Conservation (phyloP, 1,284 basidiomycete species). For the Ceratobasidium sp. region DNA sequence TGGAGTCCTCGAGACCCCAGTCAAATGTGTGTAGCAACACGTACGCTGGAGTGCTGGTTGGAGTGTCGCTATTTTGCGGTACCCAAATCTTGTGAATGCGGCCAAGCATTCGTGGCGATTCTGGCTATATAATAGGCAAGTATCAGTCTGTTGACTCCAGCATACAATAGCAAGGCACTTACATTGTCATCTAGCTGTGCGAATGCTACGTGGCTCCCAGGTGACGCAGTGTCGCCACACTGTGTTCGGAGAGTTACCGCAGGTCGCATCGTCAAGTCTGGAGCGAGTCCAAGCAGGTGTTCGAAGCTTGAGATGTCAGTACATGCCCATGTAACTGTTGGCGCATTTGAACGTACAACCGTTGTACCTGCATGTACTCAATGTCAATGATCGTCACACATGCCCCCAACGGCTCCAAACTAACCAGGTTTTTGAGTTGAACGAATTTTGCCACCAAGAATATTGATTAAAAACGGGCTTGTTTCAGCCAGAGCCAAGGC, state of each 20-base stretch:
- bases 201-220: not conserved
- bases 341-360: not conserved
- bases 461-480: not conserved
- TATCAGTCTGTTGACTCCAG: not conserved
- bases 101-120: not conserved
- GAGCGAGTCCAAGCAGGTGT: not conserved
- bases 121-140: not conserved
- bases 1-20: not conserved
- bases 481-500: not conserved
- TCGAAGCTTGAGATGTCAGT: not conserved
- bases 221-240: not conserved
- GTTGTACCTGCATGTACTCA: not conserved
- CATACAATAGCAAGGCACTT: not conserved
- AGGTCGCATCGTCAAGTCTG: not conserved
- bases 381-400: too few species aligned
- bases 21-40: not conserved
- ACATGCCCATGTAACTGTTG: not conserved
- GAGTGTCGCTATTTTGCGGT: not conserved
- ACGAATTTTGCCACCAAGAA: not conserved
- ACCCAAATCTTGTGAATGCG: not conserved
- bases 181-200: not conserved
- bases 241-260: not conserved
- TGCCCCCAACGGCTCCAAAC: not conserved
- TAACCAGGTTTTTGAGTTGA: not conserved
- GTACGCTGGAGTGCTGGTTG: too few species aligned